phyloP scores from a whole-genome alignment of 2,329 filamentous ascomycete species.

The Aureobasidium lini region DNA sequence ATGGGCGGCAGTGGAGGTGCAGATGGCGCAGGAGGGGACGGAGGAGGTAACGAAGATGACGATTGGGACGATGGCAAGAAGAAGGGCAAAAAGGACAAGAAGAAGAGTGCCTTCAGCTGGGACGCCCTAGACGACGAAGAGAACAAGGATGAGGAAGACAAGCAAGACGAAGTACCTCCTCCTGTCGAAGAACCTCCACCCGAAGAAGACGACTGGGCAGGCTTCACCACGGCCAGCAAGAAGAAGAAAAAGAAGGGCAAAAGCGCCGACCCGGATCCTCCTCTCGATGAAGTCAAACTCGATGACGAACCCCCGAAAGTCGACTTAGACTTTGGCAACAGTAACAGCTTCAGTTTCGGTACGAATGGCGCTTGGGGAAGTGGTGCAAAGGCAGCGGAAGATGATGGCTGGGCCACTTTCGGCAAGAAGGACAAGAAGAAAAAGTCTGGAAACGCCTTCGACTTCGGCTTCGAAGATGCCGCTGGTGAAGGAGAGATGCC shows the following conservation, averaged over 20 bases:
- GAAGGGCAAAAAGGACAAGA: conserved; percentile 30
- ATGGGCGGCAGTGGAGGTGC: conserved; percentile 27
- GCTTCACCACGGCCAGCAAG: conserved; percentile 21
- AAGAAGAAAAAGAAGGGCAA: conserved; percentile 31
- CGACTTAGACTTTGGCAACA: conserved; percentile 37
- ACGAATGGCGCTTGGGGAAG: conserved; percentile 23
- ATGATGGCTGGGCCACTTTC: conserved; percentile 23
- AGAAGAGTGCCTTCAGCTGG: conserved; percentile 19
- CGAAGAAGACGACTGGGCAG: conserved; percentile 21
- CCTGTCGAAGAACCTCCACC: conserved; percentile 10
- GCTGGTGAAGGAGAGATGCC: conserved; percentile 2
- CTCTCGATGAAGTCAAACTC: conserved; percentile 29
- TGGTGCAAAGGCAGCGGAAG: conserved; percentile 22
- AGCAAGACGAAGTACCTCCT: neutral
- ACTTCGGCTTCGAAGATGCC: conserved; percentile 14
- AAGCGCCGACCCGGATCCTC: conserved; percentile 17
- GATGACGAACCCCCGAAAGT: conserved; percentile 41
- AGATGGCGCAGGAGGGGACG: conserved; percentile 24
- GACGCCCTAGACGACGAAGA: conserved; percentile 15
- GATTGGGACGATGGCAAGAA: conserved; percentile 23
- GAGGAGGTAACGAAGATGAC: conserved; percentile 30
- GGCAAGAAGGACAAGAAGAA: conserved; percentile 30
- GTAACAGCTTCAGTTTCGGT: conserved; percentile 26
- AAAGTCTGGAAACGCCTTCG: conserved; percentile 21
- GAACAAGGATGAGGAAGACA: conserved; percentile 8